Percentiles rank a stretch among this genome's conserved stretches.
Evolutionary conservation across 164 flowering plant species (phyloP).

Genomic region (Aristolochia fimbriata): DNA sequence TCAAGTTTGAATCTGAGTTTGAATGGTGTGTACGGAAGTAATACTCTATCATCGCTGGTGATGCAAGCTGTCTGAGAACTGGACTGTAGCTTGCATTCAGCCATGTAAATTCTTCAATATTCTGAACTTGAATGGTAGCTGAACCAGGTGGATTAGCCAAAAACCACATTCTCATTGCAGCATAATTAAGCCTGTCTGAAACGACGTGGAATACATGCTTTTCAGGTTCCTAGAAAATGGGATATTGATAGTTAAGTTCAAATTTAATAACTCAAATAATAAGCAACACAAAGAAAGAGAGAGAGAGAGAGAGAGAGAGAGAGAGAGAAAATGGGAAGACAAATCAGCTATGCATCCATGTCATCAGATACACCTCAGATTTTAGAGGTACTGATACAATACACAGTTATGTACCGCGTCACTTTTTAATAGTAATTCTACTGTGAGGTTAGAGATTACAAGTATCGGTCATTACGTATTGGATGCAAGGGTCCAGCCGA

Average conservation of each 20-base stretch:
- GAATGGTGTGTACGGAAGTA: slow-evolving; percentile 72
- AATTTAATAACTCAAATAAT: too few species aligned
- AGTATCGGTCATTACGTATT: too few species aligned
- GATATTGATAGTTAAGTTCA: neutral
- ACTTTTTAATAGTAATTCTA: too few species aligned
- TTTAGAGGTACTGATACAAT: too few species aligned
- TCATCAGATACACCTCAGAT: too few species aligned
- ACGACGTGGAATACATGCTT: slow-evolving; percentile 90
- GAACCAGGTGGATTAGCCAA: slow-evolving; percentile 62
- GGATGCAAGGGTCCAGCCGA: too few species aligned
- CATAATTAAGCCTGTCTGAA: slow-evolving; percentile 75
- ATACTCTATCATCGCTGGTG: slow-evolving; percentile 75
- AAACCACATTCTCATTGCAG: slow-evolving; percentile 96
- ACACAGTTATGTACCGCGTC: too few species aligned
- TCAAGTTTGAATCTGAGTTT: slow-evolving; percentile 72
- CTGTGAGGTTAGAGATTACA: too few species aligned
- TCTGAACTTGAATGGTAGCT: slow-evolving; percentile 79
- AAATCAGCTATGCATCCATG: too few species aligned
- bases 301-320: too few species aligned
- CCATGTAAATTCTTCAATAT: slow-evolving; percentile 88
- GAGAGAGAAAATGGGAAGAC: too few species aligned
- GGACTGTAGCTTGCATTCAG: slow-evolving; percentile 87
- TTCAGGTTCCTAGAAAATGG: slow-evolving; percentile 49
- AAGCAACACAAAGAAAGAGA: too few species aligned
- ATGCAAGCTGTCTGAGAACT: slow-evolving; percentile 70